Evolutionary conservation across 73 alveolate genomes (phyloP).

Genomic region (Strombidium stylifer): DNA sequence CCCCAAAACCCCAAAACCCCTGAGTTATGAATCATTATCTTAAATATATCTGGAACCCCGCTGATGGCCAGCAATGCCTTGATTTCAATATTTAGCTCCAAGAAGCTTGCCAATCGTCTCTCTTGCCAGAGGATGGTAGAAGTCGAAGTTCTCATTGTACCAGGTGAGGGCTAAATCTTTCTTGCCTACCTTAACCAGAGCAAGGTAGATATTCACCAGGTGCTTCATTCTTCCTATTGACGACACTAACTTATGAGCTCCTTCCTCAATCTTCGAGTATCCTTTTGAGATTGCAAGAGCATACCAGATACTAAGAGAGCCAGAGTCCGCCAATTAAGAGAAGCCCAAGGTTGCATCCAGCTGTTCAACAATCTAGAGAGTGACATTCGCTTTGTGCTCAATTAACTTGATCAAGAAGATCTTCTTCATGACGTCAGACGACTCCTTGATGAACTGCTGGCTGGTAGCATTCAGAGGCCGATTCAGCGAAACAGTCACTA

Average conservation of each 20-base stretch:
- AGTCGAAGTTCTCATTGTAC: constrained; percentile 2
- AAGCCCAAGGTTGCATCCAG: neutral
- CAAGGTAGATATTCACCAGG: constrained; percentile 23
- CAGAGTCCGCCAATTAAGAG: neutral
- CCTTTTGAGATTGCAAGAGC: neutral
- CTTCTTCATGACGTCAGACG: constrained; percentile 25
- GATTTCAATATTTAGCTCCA: too few species aligned
- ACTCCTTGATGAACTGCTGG: constrained; percentile 11
- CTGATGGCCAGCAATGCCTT: too few species aligned
- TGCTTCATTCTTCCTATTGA: constrained; percentile 12
- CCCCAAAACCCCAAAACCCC: too few species aligned
- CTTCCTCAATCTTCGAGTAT: neutral
- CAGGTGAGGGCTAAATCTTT: constrained; percentile 4
- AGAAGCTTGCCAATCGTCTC: constrained; percentile 13
- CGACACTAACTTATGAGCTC: neutral
- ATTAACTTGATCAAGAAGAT: constrained; percentile 36
- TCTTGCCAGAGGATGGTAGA: constrained; percentile 57
- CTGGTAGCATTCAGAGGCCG: constrained; percentile 26
- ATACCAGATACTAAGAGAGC: constrained; percentile 6
- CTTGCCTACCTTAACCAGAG: constrained; percentile 21
- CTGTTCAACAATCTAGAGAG: neutral
- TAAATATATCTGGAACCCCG: too few species aligned
- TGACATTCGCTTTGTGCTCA: neutral
- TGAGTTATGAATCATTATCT: too few species aligned
- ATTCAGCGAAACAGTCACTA: constrained; percentile 22